A percentile compares a stretch with the other conserved stretches of the same genome.
These are phyloP conservation scores for Lactifluus piperatus DNA, from an alignment of 768 basidiomycete species.

Conservation along the genomic window DNA sequence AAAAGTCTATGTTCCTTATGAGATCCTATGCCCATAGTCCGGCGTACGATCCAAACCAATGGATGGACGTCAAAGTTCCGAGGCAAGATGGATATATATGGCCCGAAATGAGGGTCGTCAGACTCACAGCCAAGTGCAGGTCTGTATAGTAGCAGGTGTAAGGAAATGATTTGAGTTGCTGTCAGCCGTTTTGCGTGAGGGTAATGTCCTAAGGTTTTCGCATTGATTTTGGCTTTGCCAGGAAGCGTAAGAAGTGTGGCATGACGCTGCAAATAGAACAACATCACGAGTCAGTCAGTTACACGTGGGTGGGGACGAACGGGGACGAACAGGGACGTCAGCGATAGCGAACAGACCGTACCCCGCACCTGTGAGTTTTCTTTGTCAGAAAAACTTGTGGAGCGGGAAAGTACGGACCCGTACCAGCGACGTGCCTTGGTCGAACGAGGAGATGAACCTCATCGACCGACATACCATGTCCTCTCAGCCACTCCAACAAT, in stretches of 20 bases:
- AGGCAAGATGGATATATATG: constrained; percentile 77
- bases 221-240: constrained; percentile 60
- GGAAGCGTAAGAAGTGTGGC: constrained; percentile 59
- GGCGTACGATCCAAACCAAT: constrained; percentile 56
- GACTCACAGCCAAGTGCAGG: constrained; percentile 37
- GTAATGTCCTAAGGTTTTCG: constrained; percentile 49
- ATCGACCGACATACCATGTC: constrained; percentile 23
- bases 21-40: constrained; percentile 18
- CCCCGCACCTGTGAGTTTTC: constrained; percentile 43
- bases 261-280: background rate
- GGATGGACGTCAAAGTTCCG: constrained; percentile 69
- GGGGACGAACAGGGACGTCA: constrained; percentile 34
- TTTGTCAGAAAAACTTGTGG: background rate
- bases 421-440: constrained; percentile 45
- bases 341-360: constrained; percentile 55
- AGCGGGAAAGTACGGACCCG: constrained; percentile 13
- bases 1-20: constrained; percentile 28
- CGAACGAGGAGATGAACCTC: constrained; percentile 40
- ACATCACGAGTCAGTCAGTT: background rate
- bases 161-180: constrained; percentile 67
- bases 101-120: constrained; percentile 50
- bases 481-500: constrained; percentile 17
- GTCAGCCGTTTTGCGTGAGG: constrained; percentile 45
- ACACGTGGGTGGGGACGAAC: background rate
- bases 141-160: constrained; percentile 69